Conservation (phyloP, 139 green algal species). For the Micractinium sp. region DNA sequence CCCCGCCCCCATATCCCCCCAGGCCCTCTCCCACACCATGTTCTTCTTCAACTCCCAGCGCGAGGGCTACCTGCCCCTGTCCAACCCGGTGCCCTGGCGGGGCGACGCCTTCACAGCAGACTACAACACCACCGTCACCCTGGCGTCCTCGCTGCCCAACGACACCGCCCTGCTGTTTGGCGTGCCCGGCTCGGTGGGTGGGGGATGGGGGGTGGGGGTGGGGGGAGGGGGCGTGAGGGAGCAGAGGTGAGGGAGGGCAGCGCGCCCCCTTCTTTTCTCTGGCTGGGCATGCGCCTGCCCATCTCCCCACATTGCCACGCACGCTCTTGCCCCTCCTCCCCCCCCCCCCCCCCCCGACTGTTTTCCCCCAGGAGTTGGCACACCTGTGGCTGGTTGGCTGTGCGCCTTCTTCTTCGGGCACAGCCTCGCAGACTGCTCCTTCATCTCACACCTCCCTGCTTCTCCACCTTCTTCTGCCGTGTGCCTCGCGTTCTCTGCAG, state of each 20-base stretch:
- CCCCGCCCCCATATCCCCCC: neutral
- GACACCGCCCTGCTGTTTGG: neutral
- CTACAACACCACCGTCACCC: slow-evolving; percentile 34
- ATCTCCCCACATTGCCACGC: too few relatives aligned
- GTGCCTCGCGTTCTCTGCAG: neutral
- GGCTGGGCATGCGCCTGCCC: too few relatives aligned
- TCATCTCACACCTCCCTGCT: too few relatives aligned
- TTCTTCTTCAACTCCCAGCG: slow-evolving; percentile 61
- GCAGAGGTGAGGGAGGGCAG: too few relatives aligned
- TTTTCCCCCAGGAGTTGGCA: too few relatives aligned
- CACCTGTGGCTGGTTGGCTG: too few relatives aligned
- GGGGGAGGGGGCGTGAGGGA: too few relatives aligned
- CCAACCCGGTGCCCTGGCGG: slow-evolving; percentile 56
- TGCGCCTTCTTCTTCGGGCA: too few relatives aligned
- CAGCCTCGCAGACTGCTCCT: too few relatives aligned
- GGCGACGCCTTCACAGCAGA: slow-evolving; percentile 9
- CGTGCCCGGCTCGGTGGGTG: neutral
- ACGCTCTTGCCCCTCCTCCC: too few relatives aligned
- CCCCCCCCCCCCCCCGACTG: neutral
- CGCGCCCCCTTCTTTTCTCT: too few relatives aligned
- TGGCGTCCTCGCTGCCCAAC: slow-evolving; percentile 33
- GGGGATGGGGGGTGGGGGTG: neutral
- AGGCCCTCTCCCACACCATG: slow-evolving; percentile 34
- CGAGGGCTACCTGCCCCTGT: slow-evolving; percentile 52
- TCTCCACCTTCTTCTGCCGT: too few relatives aligned